A percentile compares a stretch with the other conserved stretches of the same genome.
Conservation (phyloP, 805 yeast species). For the Candida taoyuanica region DNA sequence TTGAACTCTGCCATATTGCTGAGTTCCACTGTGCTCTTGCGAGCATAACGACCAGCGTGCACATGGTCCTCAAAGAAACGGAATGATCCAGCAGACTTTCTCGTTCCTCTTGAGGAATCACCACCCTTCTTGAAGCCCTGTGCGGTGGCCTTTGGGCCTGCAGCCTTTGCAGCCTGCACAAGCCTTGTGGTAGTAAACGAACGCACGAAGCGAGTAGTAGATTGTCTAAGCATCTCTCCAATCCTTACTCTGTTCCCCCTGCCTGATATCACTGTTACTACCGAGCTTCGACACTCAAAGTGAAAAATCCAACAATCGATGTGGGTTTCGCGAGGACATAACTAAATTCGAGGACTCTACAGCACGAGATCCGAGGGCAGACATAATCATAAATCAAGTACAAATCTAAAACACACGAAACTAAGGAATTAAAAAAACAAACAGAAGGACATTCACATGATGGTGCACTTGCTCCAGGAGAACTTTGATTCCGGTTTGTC, state of each 20-base stretch:
- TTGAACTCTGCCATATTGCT: background rate
- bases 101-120: conserved; percentile 7
- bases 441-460: background rate
- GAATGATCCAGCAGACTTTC: conserved; percentile 21
- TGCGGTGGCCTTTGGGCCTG: conserved; percentile 16
- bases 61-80: conserved; percentile 19
- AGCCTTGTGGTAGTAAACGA: conserved; percentile 2
- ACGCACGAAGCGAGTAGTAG: conserved; percentile 3
- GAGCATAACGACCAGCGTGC: conserved; percentile 27
- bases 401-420: background rate
- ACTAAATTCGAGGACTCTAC: too few relatives aligned
- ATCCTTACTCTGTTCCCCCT: too few relatives aligned
- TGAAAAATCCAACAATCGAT: background rate
- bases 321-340: too few relatives aligned
- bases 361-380: background rate
- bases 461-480: background rate
- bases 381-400: background rate
- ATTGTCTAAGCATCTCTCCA: conserved; percentile 10
- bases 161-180: conserved; percentile 4
- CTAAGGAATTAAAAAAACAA: background rate
- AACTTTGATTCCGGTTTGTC: background rate
- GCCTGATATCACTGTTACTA: too few relatives aligned
- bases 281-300: background rate
- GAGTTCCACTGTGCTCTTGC: conserved; percentile 10
- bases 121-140: conserved; percentile 18